Conservation (phyloP, 2,329 filamentous ascomycete species). For the Clonostachys byssicola region DNA sequence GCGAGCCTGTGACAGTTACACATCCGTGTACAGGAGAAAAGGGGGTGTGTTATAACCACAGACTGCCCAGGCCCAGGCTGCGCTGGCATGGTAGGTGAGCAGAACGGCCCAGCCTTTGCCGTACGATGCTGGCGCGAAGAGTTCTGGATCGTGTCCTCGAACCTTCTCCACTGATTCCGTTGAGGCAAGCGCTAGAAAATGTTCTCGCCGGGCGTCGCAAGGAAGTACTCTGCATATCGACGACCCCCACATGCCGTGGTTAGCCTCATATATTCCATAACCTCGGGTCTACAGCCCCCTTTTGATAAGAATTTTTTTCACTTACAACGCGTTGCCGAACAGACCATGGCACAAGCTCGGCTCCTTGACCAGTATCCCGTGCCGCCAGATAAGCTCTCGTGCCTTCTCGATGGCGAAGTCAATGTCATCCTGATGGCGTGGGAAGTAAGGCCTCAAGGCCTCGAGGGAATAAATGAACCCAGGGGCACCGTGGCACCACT, state of each 20-base stretch:
- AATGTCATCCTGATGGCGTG: slow-evolving; percentile 46
- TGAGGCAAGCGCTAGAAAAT: slow-evolving; percentile 55
- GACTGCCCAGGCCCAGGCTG: slow-evolving; percentile 31
- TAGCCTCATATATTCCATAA: too few species aligned
- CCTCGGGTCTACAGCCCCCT: too few species aligned
- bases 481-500: slow-evolving; percentile 65
- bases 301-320: slow-evolving; percentile 35
- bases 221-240: background rate
- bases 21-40: slow-evolving; percentile 28
- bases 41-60: slow-evolving; percentile 22
- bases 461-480: slow-evolving; percentile 57
- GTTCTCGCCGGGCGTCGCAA: slow-evolving; percentile 27
- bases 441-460: slow-evolving; percentile 51
- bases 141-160: slow-evolving; percentile 16
- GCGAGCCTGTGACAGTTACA: slow-evolving; percentile 9
- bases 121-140: slow-evolving; percentile 32
- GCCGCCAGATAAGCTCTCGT: slow-evolving; percentile 47
- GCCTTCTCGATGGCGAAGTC: slow-evolving; percentile 46
- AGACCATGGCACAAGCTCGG: slow-evolving; percentile 65
- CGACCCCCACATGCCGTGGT: too few species aligned
- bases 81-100: slow-evolving; percentile 27
- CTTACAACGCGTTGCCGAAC: slow-evolving; percentile 57
- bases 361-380: slow-evolving; percentile 58
- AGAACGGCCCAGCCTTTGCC: slow-evolving; percentile 19
- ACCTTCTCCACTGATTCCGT: slow-evolving; percentile 46